Percentiles rank a stretch among this genome's conserved stretches.
These are phyloP conservation scores for Cyclostephanos tholiformis DNA, from an alignment of 108 stramenopile genomes.

Conservation along the genomic window DNA sequence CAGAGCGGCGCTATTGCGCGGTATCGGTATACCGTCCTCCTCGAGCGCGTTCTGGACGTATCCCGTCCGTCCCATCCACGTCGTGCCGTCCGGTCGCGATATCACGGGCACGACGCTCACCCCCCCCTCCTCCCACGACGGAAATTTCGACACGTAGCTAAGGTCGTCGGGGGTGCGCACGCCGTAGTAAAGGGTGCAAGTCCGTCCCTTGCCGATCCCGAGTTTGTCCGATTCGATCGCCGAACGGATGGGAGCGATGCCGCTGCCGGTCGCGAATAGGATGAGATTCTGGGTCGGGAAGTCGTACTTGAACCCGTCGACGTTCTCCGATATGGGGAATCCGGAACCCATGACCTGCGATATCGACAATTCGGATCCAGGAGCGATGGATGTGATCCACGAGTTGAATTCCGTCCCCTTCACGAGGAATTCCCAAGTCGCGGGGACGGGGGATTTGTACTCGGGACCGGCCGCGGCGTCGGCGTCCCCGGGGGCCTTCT, in stretches of 20 bases:
- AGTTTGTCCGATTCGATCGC: conserved; percentile 84
- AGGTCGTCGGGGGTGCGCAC: conserved; percentile 73
- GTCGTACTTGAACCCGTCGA: conserved; percentile 90
- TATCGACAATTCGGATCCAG: conserved; percentile 58
- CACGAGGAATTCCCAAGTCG: conserved; percentile 85
- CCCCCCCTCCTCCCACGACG: conserved; percentile 79
- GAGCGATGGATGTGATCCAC: conserved; percentile 59
- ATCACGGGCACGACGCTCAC: conserved; percentile 88
- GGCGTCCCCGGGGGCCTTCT: conserved; percentile 37
- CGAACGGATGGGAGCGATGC: conserved; percentile 92
- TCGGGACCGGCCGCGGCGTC: conserved; percentile 50
- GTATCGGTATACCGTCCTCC: conserved; percentile 89
- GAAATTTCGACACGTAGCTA: conserved; percentile 79
- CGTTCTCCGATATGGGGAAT: conserved; percentile 81
- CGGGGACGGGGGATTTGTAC: conserved; percentile 17
- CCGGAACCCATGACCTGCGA: conserved; percentile 90
- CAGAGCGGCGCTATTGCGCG: conserved; percentile 77
- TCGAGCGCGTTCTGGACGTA: conserved; percentile 90
- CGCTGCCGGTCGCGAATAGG: conserved; percentile 84
- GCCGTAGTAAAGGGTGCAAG: conserved; percentile 87
- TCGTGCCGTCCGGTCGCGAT: conserved; percentile 56
- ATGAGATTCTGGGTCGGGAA: conserved; percentile 90
- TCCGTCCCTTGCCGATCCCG: conserved; percentile 67
- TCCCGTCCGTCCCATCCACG: conserved; percentile 82
- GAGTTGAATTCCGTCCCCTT: conserved; percentile 86